Evolutionary conservation across 306 rosid genomes (phyloP), one percentile per base, ranked within the genome.

Genomic region (Neltuma alba): DNA sequence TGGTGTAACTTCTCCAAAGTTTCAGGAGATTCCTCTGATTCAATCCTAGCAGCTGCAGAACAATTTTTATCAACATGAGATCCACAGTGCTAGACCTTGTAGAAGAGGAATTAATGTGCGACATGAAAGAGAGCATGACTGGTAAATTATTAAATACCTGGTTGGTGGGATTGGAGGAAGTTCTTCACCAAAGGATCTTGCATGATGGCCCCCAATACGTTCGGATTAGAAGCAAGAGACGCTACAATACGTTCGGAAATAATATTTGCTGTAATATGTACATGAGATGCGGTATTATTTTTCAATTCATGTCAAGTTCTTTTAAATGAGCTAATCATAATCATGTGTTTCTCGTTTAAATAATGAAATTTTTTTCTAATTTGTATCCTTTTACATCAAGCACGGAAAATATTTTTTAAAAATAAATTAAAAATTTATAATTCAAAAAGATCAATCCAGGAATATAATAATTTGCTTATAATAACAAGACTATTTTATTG

Each of bases 121-220:
- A n/a, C n/a, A n/a, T n/a, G n/a, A n/a, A n/a, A n/a, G n/a, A n/a
- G n/a, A n/a, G n/a, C n/a, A n/a, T n/a, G n/a, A n/a, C n/a, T n/a
- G n/a, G n/a, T n/a, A n/a, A n/a, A n/a, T n/a, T n/a, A n/a, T n/a
- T n/a, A n/a, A n/a, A n/a, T n/a, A n/a, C n/a, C n/a, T n/a, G n/a
- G n/a, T n/a, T n/a, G n/a, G n/a, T n/a, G n/a, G n/a, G n/a, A 64
- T 82, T 80, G 74, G 64, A 12, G 72, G 0, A 42, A 57, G 38
- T 33, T 69, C 77, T 15, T 67, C 83, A 21, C 11, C 76, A 66
- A 89, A 14, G 84, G 77, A 91, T 93, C 91, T 61, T 77, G 80
- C 84, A 84, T 37, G 77, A 88, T n/a, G 8, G 94, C 97, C 75
- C 80, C 79, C 96, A 88, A 89, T 48, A 91, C 76, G 20, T 83